These are phyloP conservation scores for Cladophialophora chaetospira DNA, from an alignment of 2,329 filamentous ascomycete genomes.

Conservation along the genomic window DNA sequence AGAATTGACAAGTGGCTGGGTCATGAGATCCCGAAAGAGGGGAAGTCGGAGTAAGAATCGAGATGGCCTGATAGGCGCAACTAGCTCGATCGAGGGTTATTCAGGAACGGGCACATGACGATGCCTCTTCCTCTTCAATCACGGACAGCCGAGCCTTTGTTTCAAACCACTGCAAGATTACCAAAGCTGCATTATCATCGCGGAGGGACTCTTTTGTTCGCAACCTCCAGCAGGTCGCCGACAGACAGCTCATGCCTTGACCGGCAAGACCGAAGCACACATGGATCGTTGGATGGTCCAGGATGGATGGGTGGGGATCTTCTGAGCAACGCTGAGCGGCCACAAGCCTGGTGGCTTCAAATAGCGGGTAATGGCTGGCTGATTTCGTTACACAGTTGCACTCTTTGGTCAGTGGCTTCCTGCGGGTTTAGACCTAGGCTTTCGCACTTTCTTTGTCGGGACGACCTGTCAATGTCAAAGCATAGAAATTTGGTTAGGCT, in stretches of 20 bases:
- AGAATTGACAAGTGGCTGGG: constrained; percentile 8
- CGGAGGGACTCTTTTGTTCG: too few species aligned
- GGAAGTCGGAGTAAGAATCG: neutral
- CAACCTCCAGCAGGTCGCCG: too few species aligned
- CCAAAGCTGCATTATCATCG: too few species aligned
- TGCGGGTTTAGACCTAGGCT: constrained; percentile 1
- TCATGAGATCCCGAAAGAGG: constrained; percentile 4
- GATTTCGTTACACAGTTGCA: constrained; percentile 8
- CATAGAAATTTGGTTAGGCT: too few species aligned
- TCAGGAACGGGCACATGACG: neutral
- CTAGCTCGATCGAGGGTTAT: neutral
- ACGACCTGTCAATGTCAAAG: neutral
- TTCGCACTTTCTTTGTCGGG: neutral
- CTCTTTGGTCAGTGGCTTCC: neutral
- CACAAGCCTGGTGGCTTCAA: constrained; percentile 10
- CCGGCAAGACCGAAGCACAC: neutral
- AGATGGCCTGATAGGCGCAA: neutral
- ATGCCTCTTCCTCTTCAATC: too few species aligned
- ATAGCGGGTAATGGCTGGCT: constrained; percentile 11
- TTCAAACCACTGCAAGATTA: too few species aligned
- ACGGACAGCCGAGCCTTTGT: too few species aligned
- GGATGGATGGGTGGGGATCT: neutral
- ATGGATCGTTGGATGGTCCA: neutral
- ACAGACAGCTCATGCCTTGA: neutral
- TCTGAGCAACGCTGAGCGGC: constrained; percentile 8